Conservation (phyloP, 2,329 filamentous ascomycete genomes). For the Aspergillus fijiensis region DNA sequence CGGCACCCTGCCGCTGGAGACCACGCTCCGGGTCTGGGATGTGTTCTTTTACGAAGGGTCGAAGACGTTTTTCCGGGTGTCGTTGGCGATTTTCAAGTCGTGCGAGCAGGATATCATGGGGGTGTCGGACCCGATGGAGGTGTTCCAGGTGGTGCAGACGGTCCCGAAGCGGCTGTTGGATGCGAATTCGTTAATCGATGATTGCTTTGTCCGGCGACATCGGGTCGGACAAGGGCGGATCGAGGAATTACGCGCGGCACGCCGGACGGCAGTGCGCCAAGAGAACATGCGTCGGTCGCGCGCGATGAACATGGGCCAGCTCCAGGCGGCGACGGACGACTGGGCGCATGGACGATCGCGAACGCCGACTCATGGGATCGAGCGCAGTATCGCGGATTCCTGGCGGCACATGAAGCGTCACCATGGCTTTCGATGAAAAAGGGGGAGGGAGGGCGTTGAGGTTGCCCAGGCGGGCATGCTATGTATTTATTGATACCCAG, state of each 20-base stretch:
- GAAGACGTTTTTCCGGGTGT: slow-evolving; percentile 89
- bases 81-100: slow-evolving; percentile 85
- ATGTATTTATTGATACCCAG: slow-evolving; percentile 20
- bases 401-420: slow-evolving; percentile 36
- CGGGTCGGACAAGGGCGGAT: slow-evolving; percentile 80
- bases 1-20: slow-evolving; percentile 86
- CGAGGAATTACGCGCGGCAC: slow-evolving; percentile 70
- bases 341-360: slow-evolving; percentile 29
- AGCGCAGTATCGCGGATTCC: slow-evolving; percentile 34
- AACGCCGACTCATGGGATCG: slow-evolving; percentile 30
- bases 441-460: neutral
- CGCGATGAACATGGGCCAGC: slow-evolving; percentile 35
- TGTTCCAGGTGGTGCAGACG: slow-evolving; percentile 89
- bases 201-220: slow-evolving; percentile 76
- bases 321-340: slow-evolving; percentile 34
- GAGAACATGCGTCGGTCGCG: slow-evolving; percentile 42
- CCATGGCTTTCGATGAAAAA: slow-evolving; percentile 32
- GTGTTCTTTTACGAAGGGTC: slow-evolving; percentile 94
- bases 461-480: neutral
- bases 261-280: slow-evolving; percentile 53
- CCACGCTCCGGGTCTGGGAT: slow-evolving; percentile 90
- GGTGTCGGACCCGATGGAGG: slow-evolving; percentile 85
- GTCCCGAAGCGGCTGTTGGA: slow-evolving; percentile 80
- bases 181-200: slow-evolving; percentile 76
- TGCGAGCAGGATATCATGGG: slow-evolving; percentile 78